Conservation (phyloP, 192 early-diverging fungal genomes). For the Podila epigama region DNA sequence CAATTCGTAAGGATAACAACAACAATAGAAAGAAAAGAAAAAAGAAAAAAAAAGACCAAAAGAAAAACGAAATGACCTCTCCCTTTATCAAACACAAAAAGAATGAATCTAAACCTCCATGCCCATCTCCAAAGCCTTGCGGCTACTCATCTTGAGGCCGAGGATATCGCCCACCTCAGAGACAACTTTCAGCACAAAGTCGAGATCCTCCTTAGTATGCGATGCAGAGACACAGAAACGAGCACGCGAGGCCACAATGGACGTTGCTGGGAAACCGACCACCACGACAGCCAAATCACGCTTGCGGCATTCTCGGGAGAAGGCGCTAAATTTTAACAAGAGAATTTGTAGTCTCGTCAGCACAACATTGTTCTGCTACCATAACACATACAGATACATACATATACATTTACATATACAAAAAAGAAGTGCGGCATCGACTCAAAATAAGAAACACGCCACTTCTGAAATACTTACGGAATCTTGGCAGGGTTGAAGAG, state of each 20-base stretch:
- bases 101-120: constrained; percentile 45
- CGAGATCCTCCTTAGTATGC: constrained; percentile 94
- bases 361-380: too few species aligned
- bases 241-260: constrained; percentile 94
- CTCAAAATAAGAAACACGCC: background rate
- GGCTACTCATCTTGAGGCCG: constrained; percentile 65
- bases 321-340: constrained; percentile 66
- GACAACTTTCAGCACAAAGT: constrained; percentile 73
- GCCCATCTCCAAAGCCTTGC: constrained; percentile 41
- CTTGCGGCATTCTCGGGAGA: constrained; percentile 89
- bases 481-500: constrained; percentile 97
- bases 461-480: constrained; percentile 41
- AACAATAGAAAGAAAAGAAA: constrained; percentile 4
- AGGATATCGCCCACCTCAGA: constrained; percentile 79
- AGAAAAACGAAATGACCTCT: background rate
- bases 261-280: constrained; percentile 96
- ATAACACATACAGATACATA: too few species aligned
- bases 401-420: background rate
- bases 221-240: constrained; percentile 94
- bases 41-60: constrained; percentile 5
- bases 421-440: background rate
- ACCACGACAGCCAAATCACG: constrained; percentile 95
- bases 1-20: constrained; percentile 1
- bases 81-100: too few species aligned
- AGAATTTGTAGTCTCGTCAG: too few species aligned